Conservation (phyloP, 139 green algal genomes). For the Nannochloris sp. region DNA sequence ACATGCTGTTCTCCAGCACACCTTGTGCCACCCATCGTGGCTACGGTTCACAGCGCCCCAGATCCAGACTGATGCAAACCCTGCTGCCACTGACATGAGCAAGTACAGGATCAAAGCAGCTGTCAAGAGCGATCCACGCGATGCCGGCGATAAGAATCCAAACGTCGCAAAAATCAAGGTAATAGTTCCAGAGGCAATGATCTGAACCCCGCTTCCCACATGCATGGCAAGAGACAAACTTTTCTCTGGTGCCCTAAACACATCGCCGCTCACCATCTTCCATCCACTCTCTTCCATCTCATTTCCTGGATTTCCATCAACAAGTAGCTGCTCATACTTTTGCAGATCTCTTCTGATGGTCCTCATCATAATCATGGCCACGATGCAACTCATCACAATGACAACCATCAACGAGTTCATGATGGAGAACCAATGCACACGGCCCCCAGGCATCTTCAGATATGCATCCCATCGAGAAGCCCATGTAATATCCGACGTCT, state of each 20-base stretch:
- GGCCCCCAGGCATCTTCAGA: slow-evolving; percentile 82
- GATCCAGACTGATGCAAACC: slow-evolving; percentile 59
- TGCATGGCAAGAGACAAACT: slow-evolving; percentile 44
- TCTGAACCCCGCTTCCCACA: slow-evolving; percentile 81
- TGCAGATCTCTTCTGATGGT: slow-evolving; percentile 85
- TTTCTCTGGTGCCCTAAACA: slow-evolving; percentile 72
- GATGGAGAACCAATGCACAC: slow-evolving; percentile 95
- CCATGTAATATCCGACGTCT: slow-evolving; percentile 74
- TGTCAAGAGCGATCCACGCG: slow-evolving; percentile 81
- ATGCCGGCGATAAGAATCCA: slow-evolving; percentile 88
- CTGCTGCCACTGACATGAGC: slow-evolving; percentile 58
- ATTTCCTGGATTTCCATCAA: slow-evolving; percentile 39
- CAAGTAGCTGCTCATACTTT: slow-evolving; percentile 86
- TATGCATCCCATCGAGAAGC: slow-evolving; percentile 90
- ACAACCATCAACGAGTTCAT: slow-evolving; percentile 92
- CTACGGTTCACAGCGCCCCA: slow-evolving; percentile 77
- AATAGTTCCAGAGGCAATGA: slow-evolving; percentile 59
- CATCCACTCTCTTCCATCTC: slow-evolving; percentile 85
- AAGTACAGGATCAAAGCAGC: slow-evolving; percentile 73
- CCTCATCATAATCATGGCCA: slow-evolving; percentile 82
- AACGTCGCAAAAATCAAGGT: slow-evolving; percentile 86
- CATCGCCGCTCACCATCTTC: slow-evolving; percentile 94
- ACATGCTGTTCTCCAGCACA: slow-evolving; percentile 42
- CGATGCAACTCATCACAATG: slow-evolving; percentile 82
- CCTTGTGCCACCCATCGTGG: slow-evolving; percentile 51